Percentiles rank a stretch among this genome's conserved stretches.
Evolutionary conservation across 495 filamentous ascomycete species (phyloP).

Genomic region (Aspergillus conjunctus): DNA sequence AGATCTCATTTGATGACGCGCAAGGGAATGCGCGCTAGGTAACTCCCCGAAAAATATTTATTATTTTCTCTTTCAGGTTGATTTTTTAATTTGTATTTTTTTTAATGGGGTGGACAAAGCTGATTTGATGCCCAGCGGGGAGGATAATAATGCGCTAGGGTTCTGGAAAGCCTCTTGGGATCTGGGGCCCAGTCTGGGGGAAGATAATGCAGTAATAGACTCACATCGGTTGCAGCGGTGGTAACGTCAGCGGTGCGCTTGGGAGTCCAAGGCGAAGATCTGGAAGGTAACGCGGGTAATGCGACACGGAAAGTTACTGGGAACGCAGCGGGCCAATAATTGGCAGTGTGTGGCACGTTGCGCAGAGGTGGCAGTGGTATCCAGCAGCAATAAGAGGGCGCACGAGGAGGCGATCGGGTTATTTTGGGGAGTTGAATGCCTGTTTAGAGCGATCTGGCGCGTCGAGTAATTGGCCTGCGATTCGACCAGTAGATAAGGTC

Average conservation of each 20-base stretch:
- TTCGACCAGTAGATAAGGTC: slow-evolving; percentile 19
- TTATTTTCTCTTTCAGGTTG: slow-evolving; percentile 5
- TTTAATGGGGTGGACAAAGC: slow-evolving; percentile 11
- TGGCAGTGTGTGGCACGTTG: slow-evolving; percentile 36
- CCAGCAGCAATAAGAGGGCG: slow-evolving; percentile 18
- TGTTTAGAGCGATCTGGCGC: slow-evolving; percentile 27
- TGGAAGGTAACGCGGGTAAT: slow-evolving; percentile 40
- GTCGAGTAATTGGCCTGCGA: slow-evolving; percentile 25
- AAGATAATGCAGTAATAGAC: slow-evolving; percentile 14
- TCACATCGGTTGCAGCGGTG: slow-evolving; percentile 24
- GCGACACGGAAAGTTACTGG: slow-evolving; percentile 30
- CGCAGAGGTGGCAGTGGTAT: slow-evolving; percentile 28
- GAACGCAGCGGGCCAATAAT: slow-evolving; percentile 36
- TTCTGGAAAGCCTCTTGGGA: slow-evolving; percentile 24
- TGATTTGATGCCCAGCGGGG: slow-evolving; percentile 29
- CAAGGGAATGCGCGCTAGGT: slow-evolving; percentile 27
- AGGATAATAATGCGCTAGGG: slow-evolving; percentile 17
- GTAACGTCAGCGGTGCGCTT: slow-evolving; percentile 38
- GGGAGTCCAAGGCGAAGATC: slow-evolving; percentile 25
- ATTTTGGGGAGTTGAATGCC: slow-evolving; percentile 29
- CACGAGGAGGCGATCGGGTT: slow-evolving; percentile 23
- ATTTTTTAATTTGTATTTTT: slow-evolving; percentile 4
- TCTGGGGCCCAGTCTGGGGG: slow-evolving; percentile 18
- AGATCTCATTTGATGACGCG: slow-evolving; percentile 26
- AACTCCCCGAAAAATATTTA: slow-evolving; percentile 6